A percentile compares a stretch with the other conserved stretches of the same genome.
Conservation (phyloP, 1,139 yeast genomes). For the Zygoascus hellenicus region DNA sequence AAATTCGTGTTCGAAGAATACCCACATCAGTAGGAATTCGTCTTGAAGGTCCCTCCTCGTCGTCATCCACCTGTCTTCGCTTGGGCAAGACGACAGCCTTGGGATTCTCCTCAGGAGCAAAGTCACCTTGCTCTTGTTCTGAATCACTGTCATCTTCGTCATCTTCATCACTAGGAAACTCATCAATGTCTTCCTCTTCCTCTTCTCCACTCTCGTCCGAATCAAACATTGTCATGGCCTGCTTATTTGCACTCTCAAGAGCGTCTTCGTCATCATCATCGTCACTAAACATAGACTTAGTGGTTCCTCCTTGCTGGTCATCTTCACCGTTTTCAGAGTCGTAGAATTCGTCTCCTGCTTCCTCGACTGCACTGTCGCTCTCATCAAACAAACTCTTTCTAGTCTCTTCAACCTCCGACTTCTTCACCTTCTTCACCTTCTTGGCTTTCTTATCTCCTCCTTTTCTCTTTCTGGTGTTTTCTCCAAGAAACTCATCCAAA, state of each 20-base stretch:
- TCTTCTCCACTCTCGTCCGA: constrained; percentile 70
- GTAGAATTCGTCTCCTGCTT: constrained; percentile 53
- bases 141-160: constrained; percentile 26
- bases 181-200: constrained; percentile 22
- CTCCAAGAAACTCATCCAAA: constrained; percentile 71
- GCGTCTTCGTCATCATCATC: constrained; percentile 74
- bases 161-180: constrained; percentile 20
- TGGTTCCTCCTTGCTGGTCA: constrained; percentile 33
- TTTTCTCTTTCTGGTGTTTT: constrained; percentile 37
- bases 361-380: constrained; percentile 45
- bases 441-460: constrained; percentile 28
- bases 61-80: constrained; percentile 40
- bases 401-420: constrained; percentile 55
- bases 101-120: constrained; percentile 26
- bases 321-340: constrained; percentile 47
- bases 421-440: constrained; percentile 23
- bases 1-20: constrained; percentile 84
- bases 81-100: constrained; percentile 32
- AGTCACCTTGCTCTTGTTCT: constrained; percentile 26
- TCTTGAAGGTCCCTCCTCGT: constrained; percentile 60
- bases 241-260: constrained; percentile 84
- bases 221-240: constrained; percentile 78
- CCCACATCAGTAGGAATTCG: constrained; percentile 64
- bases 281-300: constrained; percentile 80
- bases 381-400: constrained; percentile 77